Evolutionary conservation across 306 rosid species (phyloP), one percentile per base, ranked within the genome.

Genomic region (Castanea mollissima): DNA sequence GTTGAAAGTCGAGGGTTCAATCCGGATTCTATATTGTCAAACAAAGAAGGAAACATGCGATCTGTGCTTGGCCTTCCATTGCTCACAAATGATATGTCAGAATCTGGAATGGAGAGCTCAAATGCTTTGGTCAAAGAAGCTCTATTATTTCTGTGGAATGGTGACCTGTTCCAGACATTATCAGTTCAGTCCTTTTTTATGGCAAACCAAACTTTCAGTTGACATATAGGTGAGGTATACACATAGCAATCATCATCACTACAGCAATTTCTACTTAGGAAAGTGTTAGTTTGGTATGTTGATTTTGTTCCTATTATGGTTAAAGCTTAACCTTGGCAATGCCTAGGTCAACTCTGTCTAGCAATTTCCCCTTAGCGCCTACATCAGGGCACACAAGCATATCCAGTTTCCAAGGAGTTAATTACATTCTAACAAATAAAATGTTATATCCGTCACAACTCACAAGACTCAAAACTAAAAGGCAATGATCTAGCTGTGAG

Each of bases 61-160:
- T 92, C 97, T 49, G 46, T 1, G 56, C 97, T 88, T 15, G 93
- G 90, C 82, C 89, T 87, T 71, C 83, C 97, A 12, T 77, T 69
- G 77, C 94, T 91, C 83, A 94, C 94, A 23, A 83, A 94, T 54
- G 97, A 94, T 76, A 90, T 92, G 78, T 94, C 97, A 1, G 83
- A 79, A 18, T 92, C 97, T 1, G 70, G 15, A 25, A 63, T 2
- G 23, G 84, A 77, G 58, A 86, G 69, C 75, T 91, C 90, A 12
- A 82, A 76, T 13, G 87, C 19, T 76, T 64, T 92, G 84, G 77
- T 81, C 75, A 6, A 20, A 56, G 86, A 60, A 31, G 79, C 49
- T 73, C 76, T 77, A 35, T 83, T 88, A 55, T 72, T 74, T 76
- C 91, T 85, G 41, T 80, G 65, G 76, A 94, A 92, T 2, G 97